Percentiles rank a stretch among this genome's conserved stretches.
These are phyloP conservation scores for Diutina siamensis DNA, from an alignment of 1,139 yeast species.

Conservation along the genomic window DNA sequence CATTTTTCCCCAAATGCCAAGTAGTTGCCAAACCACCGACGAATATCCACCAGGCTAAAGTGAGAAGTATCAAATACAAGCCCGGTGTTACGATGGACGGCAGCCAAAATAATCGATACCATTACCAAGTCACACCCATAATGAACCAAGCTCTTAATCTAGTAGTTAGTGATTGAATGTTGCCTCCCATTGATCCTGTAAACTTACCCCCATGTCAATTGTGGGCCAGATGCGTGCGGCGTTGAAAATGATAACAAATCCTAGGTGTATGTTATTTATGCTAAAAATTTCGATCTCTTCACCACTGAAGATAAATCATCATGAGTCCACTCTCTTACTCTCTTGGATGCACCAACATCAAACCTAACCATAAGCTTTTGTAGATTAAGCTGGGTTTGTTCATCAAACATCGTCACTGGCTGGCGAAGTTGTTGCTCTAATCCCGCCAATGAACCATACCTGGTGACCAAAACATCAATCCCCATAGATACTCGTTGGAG, in stretches of 20 bases:
- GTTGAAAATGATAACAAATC: no score
- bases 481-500: conserved; percentile 47
- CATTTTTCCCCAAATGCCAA: conserved; percentile 42
- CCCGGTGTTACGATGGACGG: conserved; percentile 55
- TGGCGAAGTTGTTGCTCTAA: conserved; percentile 30
- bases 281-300: conserved; percentile 8
- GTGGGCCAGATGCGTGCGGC: background rate
- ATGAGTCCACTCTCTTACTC: conserved; percentile 50
- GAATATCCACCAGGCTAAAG: conserved; percentile 40
- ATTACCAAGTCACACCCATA: conserved; percentile 48
- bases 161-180: background rate
- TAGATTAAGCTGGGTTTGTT: conserved; percentile 29
- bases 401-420: conserved; percentile 14
- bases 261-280: no score
- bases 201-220: conserved; percentile 5
- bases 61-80: conserved; percentile 34
- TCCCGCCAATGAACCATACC: conserved; percentile 46
- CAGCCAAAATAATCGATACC: conserved; percentile 53
- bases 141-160: conserved; percentile 20
- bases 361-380: conserved; percentile 37
- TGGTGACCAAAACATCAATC: conserved; percentile 46
- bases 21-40: conserved; percentile 43
- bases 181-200: background rate
- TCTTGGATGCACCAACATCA: conserved; percentile 33
- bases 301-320: conserved; percentile 22